phyloP scores from a whole-genome alignment of 2,329 filamentous ascomycete genomes.

The Xylariaceae sp. region DNA sequence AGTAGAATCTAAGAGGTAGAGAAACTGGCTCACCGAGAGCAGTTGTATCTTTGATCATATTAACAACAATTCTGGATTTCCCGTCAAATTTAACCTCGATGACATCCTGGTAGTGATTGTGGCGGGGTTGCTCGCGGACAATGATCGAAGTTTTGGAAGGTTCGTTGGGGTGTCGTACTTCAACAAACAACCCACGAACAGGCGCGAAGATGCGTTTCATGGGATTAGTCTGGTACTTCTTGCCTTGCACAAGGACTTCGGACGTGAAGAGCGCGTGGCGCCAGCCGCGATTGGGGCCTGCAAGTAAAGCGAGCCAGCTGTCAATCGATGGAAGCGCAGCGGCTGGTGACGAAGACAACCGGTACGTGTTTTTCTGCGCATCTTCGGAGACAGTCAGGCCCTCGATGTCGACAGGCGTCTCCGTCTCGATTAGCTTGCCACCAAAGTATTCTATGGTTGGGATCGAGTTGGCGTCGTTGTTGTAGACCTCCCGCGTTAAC shows the following conservation, averaged over 20 bases:
- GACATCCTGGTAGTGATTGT: conserved; percentile 82
- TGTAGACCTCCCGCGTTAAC: conserved; percentile 77
- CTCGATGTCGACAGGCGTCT: conserved; percentile 74
- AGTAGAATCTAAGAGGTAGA: conserved; percentile 82
- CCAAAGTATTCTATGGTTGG: conserved; percentile 94
- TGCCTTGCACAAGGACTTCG: conserved; percentile 89
- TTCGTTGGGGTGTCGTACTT: conserved; percentile 78
- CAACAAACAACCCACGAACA: conserved; percentile 79
- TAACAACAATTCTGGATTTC: conserved; percentile 78
- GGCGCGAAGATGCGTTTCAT: conserved; percentile 89
- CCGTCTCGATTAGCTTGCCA: conserved; percentile 72
- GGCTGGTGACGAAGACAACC: conserved; percentile 71
- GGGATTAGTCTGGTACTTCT: conserved; percentile 96
- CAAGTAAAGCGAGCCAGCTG: conserved; percentile 83
- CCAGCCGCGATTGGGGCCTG: conserved; percentile 84
- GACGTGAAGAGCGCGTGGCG: conserved; percentile 90
- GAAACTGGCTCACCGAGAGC: conserved; percentile 78
- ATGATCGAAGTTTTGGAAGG: conserved; percentile 78
- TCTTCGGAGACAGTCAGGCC: conserved; percentile 82
- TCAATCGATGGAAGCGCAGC: conserved; percentile 73
- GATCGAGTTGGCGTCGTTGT: conserved; percentile 66
- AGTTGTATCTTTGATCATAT: conserved; percentile 89
- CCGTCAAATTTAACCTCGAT: conserved; percentile 76
- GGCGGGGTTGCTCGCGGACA: conserved; percentile 81
- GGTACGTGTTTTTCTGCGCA: conserved; percentile 74